Evolutionary conservation across 2,329 filamentous ascomycete species (phyloP).

Genomic region (Alternaria hordeiaustralica): DNA sequence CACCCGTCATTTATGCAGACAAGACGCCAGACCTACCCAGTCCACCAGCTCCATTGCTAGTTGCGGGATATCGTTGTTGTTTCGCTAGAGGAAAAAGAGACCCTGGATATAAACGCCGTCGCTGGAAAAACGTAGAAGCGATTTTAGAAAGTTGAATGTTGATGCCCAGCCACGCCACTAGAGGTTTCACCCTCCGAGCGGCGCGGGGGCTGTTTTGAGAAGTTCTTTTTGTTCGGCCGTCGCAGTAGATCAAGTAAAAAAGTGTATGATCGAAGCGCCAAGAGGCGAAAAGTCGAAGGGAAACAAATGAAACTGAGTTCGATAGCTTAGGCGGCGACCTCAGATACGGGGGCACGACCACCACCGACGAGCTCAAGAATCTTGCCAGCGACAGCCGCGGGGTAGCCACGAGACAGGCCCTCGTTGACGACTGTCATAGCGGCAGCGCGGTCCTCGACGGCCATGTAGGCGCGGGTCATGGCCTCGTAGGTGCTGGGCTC

Average conservation of each 20-base stretch:
- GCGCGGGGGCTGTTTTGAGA: conserved; percentile 25
- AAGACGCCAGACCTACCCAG: conserved; percentile 13
- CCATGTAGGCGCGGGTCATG: conserved; percentile 92
- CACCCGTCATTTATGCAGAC: not conserved
- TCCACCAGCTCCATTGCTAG: conserved; percentile 12
- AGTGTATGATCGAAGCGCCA: conserved; percentile 14
- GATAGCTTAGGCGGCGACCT: conserved; percentile 22
- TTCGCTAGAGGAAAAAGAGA: not conserved
- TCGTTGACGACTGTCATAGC: conserved; percentile 84
- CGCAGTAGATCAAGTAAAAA: conserved; percentile 14
- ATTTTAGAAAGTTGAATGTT: conserved; percentile 12
- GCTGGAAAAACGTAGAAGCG: conserved; percentile 29
- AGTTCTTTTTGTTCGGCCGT: conserved; percentile 30
- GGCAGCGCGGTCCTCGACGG: conserved; percentile 77
- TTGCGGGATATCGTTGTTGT: conserved; percentile 19
- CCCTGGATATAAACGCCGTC: conserved; percentile 29
- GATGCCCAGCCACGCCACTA: conserved; percentile 28
- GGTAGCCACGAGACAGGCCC: conserved; percentile 90
- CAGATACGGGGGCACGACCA: conserved; percentile 33
- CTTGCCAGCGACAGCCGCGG: conserved; percentile 89
- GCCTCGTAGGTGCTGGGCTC: conserved; percentile 99
- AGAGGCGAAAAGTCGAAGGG: conserved; percentile 11
- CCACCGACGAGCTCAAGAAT: conserved; percentile 80
- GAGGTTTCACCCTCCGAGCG: conserved; percentile 7
- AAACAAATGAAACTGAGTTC: not conserved